Evolutionary conservation across 2,329 filamentous ascomycete genomes (phyloP).

Genomic region (Aureobasidium zeae): DNA sequence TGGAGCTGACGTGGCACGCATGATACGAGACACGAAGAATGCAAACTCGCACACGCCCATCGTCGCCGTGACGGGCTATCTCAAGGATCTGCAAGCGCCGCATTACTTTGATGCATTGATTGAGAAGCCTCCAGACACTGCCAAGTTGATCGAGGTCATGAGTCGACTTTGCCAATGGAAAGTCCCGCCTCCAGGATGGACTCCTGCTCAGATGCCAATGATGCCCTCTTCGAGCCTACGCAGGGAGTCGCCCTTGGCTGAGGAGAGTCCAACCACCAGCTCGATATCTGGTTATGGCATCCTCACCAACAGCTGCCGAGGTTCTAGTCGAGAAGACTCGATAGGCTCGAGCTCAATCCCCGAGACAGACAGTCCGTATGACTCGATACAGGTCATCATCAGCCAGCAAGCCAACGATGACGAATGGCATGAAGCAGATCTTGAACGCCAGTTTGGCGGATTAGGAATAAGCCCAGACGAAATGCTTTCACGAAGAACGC

Average conservation of each 20-base stretch:
- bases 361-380: constrained; percentile 70
- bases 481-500: constrained; percentile 23
- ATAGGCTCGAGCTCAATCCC: constrained; percentile 82
- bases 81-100: constrained; percentile 91
- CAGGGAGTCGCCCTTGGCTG: constrained; percentile 52
- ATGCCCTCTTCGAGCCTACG: constrained; percentile 55
- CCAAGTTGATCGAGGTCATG: constrained; percentile 81
- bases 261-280: constrained; percentile 76
- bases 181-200: constrained; percentile 56
- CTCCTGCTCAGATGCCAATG: constrained; percentile 29
- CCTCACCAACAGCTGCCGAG: constrained; percentile 65
- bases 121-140: constrained; percentile 90
- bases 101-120: constrained; percentile 95
- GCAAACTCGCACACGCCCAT: constrained; percentile 91
- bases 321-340: constrained; percentile 78
- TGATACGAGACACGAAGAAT: constrained; percentile 96
- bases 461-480: constrained; percentile 60
- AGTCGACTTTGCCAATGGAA: constrained; percentile 90
- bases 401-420: constrained; percentile 67
- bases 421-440: constrained; percentile 61
- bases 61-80: constrained; percentile 89
- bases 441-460: constrained; percentile 47
- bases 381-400: constrained; percentile 68
- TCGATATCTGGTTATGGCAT: constrained; percentile 58
- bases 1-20: constrained; percentile 87